These are phyloP conservation scores for Clonostachys rosea DNA, from an alignment of 2,329 filamentous ascomycete genomes.

Conservation along the genomic window DNA sequence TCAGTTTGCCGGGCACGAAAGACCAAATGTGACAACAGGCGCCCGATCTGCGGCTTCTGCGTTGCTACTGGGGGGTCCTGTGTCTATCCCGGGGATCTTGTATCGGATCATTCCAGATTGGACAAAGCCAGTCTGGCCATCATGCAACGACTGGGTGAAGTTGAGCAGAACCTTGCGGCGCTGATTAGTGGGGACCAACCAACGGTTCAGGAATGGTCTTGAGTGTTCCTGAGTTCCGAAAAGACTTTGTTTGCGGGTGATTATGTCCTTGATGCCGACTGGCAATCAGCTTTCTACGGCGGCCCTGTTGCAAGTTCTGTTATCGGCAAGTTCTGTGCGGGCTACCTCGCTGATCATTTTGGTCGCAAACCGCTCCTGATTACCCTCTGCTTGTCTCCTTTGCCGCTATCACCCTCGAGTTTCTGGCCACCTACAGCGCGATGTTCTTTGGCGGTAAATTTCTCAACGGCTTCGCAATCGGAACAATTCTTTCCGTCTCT, in stretches of 20 bases:
- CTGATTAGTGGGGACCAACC: no score
- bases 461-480: conserved; percentile 30
- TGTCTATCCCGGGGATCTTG: no score
- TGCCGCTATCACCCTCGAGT: conserved; percentile 30
- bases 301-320: conserved; percentile 27
- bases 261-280: conserved; percentile 32
- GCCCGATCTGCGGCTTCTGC: no score
- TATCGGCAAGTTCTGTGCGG: not conserved
- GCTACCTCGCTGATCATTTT: conserved; percentile 18
- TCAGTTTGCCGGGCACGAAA: no score
- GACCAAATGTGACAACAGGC: no score
- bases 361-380: conserved; percentile 26
- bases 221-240: conserved; percentile 35
- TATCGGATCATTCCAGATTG: no score
- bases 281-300: conserved; percentile 37
- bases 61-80: no score
- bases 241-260: conserved; percentile 34
- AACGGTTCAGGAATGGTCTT: conserved; percentile 23
- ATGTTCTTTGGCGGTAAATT: conserved; percentile 36
- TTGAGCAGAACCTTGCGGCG: no score
- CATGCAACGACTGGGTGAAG: no score
- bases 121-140: no score
- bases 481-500: conserved; percentile 14
- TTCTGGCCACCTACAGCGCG: conserved; percentile 30
- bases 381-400: conserved; percentile 26